Evolutionary conservation across 164 flowering plant species (phyloP), one percentile per base, ranked within the genome.

Genomic region (Vitis rotundifolia): DNA sequence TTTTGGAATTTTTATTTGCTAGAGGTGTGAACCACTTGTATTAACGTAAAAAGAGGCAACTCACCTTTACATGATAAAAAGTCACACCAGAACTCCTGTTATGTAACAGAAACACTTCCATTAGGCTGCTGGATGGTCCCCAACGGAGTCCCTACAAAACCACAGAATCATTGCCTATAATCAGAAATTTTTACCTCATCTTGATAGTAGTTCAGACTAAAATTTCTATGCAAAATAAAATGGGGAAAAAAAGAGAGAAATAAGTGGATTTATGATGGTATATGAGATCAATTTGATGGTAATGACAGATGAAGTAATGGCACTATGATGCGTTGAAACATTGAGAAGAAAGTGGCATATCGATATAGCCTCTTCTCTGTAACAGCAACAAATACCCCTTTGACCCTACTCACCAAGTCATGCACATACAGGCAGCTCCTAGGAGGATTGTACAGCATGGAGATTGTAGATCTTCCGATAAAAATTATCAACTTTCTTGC

Each of bases 61-160:
- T 57, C 53, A 75, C 59, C 47, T 75, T 70, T 12, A 12, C 59
- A 74, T 31, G 71, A 67, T 68, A 26, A 73, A 73, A 62, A 56
- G 58, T 22, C 48, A 53, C 9, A 47, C 63, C 47, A 56, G 60
- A 12, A n/a, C 61, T 64, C 47, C 72, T 69, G 31, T 67, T 79
- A 87, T 59, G 77, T 60, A 76, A 84, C 88, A 28, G 82, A 86
- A 77, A 87, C 86, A 75, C 85, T 85, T 75, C 86, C 89, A 49
- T 80, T 80, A 26, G 83, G 80, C 69, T 84, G 85, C 75, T 86
- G 89, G 68, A 81, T 68, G 61, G 81, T 75, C 62, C 79, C 86
- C 49, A 83, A 68, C 5, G 86, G 19, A 49, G 84, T 71, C 15
- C 88, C 89, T 87, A 58, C 81, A 83, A 74, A 79, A 79, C 19